phyloP scores from a whole-genome alignment of 1,284 basidiomycete species.

The Leccinum griseonigrum region DNA sequence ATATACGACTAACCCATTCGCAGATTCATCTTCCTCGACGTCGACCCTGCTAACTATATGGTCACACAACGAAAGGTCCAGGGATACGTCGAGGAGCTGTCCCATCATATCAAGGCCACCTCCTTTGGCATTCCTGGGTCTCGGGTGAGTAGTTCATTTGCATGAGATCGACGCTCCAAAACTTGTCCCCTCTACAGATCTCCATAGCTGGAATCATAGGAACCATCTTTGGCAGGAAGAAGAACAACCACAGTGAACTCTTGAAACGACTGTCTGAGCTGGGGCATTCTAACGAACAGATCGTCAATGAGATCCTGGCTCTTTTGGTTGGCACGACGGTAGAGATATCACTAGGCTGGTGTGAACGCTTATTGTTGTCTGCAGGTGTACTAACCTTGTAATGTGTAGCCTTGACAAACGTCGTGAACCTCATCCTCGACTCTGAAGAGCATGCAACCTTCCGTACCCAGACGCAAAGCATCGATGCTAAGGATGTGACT shows the following conservation, averaged over 20 bases:
- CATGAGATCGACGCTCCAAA: not conserved
- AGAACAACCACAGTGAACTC: slow-evolving; percentile 47
- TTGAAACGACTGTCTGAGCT: slow-evolving; percentile 54
- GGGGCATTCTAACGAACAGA: slow-evolving; percentile 54
- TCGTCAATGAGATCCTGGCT: slow-evolving; percentile 69
- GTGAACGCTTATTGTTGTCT: not conserved
- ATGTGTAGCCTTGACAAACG: slow-evolving; percentile 44
- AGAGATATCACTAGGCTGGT: slow-evolving; percentile 64
- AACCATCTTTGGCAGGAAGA: slow-evolving; percentile 51
- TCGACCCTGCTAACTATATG: slow-evolving; percentile 57
- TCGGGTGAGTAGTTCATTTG: slow-evolving; percentile 17
- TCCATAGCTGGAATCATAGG: slow-evolving; percentile 48
- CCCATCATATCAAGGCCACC: slow-evolving; percentile 51
- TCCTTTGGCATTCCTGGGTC: slow-evolving; percentile 33
- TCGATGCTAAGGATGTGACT: slow-evolving; percentile 37
- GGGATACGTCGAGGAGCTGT: slow-evolving; percentile 49
- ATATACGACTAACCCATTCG: slow-evolving; percentile 1
- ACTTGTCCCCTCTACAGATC: slow-evolving; percentile 35
- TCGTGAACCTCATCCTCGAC: slow-evolving; percentile 61
- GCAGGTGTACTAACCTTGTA: slow-evolving; percentile 3
- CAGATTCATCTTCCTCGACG: slow-evolving; percentile 73
- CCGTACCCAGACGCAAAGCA: slow-evolving; percentile 36
- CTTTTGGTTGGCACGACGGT: slow-evolving; percentile 65
- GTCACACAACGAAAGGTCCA: slow-evolving; percentile 50
- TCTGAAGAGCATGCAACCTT: slow-evolving; percentile 41